Percentiles rank a stretch among this genome's conserved stretches.
These are phyloP conservation scores for Trichoderma afroharzianum DNA, from an alignment of 2,329 filamentous ascomycete species.

Conservation along the genomic window DNA sequence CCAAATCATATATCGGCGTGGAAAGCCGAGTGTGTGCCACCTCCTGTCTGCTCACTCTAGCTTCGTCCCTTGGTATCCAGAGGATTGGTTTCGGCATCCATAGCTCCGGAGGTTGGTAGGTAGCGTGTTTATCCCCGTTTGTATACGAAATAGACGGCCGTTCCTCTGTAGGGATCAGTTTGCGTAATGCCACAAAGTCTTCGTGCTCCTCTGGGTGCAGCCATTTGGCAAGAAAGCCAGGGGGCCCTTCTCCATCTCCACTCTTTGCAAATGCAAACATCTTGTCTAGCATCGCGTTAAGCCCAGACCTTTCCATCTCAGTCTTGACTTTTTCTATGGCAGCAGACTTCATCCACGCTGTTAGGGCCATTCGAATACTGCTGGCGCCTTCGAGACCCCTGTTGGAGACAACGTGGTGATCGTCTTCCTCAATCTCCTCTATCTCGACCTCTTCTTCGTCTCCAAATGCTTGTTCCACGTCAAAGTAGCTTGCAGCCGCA, in stretches of 20 bases:
- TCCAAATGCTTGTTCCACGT: conserved; percentile 34
- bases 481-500: conserved; percentile 36
- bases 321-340: conserved; percentile 33
- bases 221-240: conserved; percentile 62
- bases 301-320: conserved; percentile 25
- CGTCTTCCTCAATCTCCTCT: conserved; percentile 27
- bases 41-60: conserved; percentile 74
- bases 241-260: conserved; percentile 28
- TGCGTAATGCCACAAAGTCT: conserved; percentile 67
- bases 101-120: conserved; percentile 64
- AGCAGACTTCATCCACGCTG: conserved; percentile 36
- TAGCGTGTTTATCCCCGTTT: conserved; percentile 54
- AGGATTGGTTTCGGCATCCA: conserved; percentile 63
- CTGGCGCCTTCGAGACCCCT: conserved; percentile 39
- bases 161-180: conserved; percentile 59
- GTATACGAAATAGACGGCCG: conserved; percentile 44
- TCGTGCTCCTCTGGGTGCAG: conserved; percentile 74
- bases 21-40: conserved; percentile 66
- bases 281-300: conserved; percentile 28
- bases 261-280: conserved; percentile 28
- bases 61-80: conserved; percentile 79
- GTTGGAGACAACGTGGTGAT: conserved; percentile 25
- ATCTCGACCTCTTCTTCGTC: conserved; percentile 30
- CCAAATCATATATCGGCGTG: conserved; percentile 70
- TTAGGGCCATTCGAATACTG: conserved; percentile 31